Evolutionary conservation across 352 stramenopile genomes (phyloP), one percentile per base, ranked within the genome.

Genomic region (Globisporangium alternatum): DNA sequence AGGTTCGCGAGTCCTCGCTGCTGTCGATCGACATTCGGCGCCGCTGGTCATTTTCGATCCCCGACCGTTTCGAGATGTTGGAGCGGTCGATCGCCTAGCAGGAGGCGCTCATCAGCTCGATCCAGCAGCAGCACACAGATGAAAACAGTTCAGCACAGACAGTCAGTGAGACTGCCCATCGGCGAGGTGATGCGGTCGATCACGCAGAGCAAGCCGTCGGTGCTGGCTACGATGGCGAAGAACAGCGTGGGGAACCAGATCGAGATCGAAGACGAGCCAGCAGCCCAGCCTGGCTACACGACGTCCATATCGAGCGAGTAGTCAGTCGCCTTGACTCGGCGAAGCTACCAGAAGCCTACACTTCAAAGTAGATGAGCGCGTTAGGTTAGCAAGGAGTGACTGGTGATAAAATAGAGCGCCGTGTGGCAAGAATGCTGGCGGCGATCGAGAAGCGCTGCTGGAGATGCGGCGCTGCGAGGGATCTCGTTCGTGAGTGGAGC

Each of bases 21-120:
- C 25, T 39, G 37, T 37, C 58, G 47, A 44, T 66, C 41, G 55
- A 74, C 47, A 68, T 60, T 66, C 75, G 7, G 60, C 75, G 30
- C 35, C 75, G 78, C n/a, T n/a, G n/a, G 13, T 80, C 78, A 2
- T 52, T 82, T 41, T 83, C 78, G 13, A 83, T 86, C 37, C 77
- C 78, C 5, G 75, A 85, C 53, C 73, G 78, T 33, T 61, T 86
- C 9, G 75, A 84, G 60, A 65, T 73, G 22, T 74, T 91, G 49
- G 78, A 90, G 65, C 71, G 74, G 33, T 88, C 78, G 21, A 86
- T 90, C 31, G 83, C 83, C 1, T 71, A 89, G 63, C 83, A 91
- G 53, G 77, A 83, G 53, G 74, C 71, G 31, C 62, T 91, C 54
- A 74, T 91, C 49, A 79, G 71, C 17, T 80, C 75, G 31, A 87